These are phyloP conservation scores for Fomitopsis betulina DNA, from an alignment of 1,284 basidiomycete genomes.

Conservation along the genomic window DNA sequence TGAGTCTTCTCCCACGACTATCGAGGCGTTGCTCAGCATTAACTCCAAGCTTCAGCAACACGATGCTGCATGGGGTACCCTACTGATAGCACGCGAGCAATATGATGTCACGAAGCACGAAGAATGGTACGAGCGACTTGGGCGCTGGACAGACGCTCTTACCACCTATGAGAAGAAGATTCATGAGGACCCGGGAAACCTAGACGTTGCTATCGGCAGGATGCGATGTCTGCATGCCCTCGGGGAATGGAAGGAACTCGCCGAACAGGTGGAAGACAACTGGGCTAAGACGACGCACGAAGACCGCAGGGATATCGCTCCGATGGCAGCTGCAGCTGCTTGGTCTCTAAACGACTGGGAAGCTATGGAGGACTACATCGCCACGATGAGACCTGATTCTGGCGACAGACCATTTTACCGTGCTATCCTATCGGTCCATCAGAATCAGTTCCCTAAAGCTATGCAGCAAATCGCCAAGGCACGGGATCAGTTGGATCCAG, in stretches of 20 bases:
- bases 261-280: slow-evolving; percentile 83
- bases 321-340: slow-evolving; percentile 94
- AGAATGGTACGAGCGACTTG: slow-evolving; percentile 97
- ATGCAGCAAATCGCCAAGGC: slow-evolving; percentile 90
- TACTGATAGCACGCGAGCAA: slow-evolving; percentile 82
- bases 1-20: slow-evolving; percentile 83
- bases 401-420: slow-evolving; percentile 96
- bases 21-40: slow-evolving; percentile 95
- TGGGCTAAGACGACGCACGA: slow-evolving; percentile 86
- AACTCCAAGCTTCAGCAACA: slow-evolving; percentile 97
- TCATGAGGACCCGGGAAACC: slow-evolving; percentile 61
- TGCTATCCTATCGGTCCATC: slow-evolving; percentile 93
- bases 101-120: slow-evolving; percentile 88
- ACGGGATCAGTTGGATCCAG: slow-evolving; percentile 90
- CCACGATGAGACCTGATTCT: slow-evolving; percentile 91
- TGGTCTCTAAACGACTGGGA: slow-evolving; percentile 99
- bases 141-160: slow-evolving; percentile 95
- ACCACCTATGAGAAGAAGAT: slow-evolving; percentile 83
- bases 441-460: slow-evolving; percentile 93
- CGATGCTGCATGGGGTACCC: slow-evolving; percentile 93
- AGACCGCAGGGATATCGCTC: slow-evolving; percentile 89
- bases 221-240: slow-evolving; percentile 97
- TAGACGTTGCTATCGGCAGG: slow-evolving; percentile 78
- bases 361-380: slow-evolving; percentile 96
- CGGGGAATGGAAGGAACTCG: slow-evolving; percentile 96